Conservation (phyloP, 768 basidiomycete genomes). For the Asterophora lycoperdoides region DNA sequence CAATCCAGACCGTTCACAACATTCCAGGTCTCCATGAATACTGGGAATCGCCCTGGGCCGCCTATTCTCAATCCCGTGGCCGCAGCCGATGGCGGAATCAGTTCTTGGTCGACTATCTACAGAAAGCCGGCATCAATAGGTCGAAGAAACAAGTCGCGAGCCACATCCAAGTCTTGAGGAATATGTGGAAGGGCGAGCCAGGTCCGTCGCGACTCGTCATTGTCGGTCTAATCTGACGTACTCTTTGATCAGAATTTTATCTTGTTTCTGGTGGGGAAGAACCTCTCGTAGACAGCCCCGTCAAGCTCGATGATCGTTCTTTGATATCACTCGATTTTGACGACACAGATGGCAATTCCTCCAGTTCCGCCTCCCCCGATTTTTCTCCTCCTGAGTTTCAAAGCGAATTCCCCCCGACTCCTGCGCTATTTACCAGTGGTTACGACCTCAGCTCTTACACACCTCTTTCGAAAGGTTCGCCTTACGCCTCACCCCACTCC, state of each 20-base stretch:
- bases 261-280: conserved; percentile 81
- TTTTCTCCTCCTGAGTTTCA: conserved; percentile 43
- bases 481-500: conserved; percentile 3
- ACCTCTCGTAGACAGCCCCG: conserved; percentile 47
- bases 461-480: conserved; percentile 8
- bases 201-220: conserved; percentile 35
- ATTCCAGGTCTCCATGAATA: conserved; percentile 65
- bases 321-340: conserved; percentile 46
- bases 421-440: conserved; percentile 25
- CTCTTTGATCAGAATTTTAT: conserved; percentile 52
- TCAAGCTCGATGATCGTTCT: conserved; percentile 52
- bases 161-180: conserved; percentile 79
- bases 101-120: conserved; percentile 78
- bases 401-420: conserved; percentile 44
- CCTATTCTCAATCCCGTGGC: conserved; percentile 65
- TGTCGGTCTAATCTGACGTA: conserved; percentile 10
- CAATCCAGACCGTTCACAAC: conserved; percentile 4
- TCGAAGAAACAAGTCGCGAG: conserved; percentile 89
- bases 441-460: conserved; percentile 9
- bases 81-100: conserved; percentile 82
- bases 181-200: conserved; percentile 86
- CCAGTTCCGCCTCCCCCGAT: conserved; percentile 40
- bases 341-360: conserved; percentile 33
- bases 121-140: conserved; percentile 62
- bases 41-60: conserved; percentile 79